Conservation (phyloP, 805 yeast genomes). For the Cyberlindnera meyerae region DNA sequence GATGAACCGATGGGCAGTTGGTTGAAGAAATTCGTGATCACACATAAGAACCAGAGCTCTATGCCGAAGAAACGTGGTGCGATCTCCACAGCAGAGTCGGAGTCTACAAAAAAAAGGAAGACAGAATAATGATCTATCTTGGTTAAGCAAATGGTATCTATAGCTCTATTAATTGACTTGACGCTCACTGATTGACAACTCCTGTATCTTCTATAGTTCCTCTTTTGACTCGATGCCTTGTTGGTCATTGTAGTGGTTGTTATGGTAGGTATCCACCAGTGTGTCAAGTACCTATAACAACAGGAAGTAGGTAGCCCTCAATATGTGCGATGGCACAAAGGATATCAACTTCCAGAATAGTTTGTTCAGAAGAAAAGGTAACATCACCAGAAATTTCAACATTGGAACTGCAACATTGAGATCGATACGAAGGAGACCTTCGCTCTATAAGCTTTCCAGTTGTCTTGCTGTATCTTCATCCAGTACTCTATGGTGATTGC, state of each 20-base stretch:
- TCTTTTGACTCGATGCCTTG: too few relatives aligned
- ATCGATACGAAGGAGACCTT: constrained; percentile 4
- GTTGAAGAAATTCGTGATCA: constrained; percentile 8
- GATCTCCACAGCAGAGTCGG: too few relatives aligned
- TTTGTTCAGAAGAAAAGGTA: constrained; percentile 10
- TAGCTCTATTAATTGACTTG: neutral
- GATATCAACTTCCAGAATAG: constrained; percentile 13
- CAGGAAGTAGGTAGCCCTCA: constrained; percentile 7
- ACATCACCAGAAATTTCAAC: constrained; percentile 3
- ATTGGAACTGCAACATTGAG: constrained; percentile 4
- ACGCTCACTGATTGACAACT: too few relatives aligned
- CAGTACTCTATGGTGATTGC: neutral
- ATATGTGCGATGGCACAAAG: constrained; percentile 13
- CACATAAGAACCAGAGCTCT: constrained; percentile 1
- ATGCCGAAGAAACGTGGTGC: constrained; percentile 1
- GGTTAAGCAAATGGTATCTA: neutral
- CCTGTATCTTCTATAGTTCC: too few relatives aligned
- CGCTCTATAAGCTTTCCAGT: constrained; percentile 7
- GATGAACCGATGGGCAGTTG: constrained; percentile 10
- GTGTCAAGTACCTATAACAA: constrained; percentile 11
- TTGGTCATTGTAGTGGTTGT: too few relatives aligned
- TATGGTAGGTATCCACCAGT: constrained; percentile 8
- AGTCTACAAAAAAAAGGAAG: constrained; percentile 2
- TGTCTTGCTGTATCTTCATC: constrained; percentile 10
- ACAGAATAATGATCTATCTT: neutral